Base-by-base conservation (phyloP, 73 alveolate species). In the Loxodes magnus region DNA sequence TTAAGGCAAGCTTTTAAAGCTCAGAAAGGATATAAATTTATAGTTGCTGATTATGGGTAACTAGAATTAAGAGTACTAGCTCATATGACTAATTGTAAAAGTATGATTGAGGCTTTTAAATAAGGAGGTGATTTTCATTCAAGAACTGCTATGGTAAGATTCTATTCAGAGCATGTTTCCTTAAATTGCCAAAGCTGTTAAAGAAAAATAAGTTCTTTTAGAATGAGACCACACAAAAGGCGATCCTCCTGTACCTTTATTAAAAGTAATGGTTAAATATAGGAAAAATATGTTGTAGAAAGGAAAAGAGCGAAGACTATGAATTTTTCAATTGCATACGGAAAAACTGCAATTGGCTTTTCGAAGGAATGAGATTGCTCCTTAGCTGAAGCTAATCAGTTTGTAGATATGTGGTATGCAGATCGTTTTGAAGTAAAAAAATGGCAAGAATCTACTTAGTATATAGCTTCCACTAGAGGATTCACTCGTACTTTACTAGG, bases 1-100 rank as follows among this genome's bases (percentile, higher is more conserved):
- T 82, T 86, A 10, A 72, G 98, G 48, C 56, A 71, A 28, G 88
- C 90, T 2, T 74, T 87, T 43, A 52, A 64, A 2, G 95, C 97
- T 2, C 75, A 63, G 10, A 35, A 67, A 24, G 98, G 96, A 20
- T 50, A 53, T 14, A 77, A 70, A 25, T 74, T 86, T 16, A 75
- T 90, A 33, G 96, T 90, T 4, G 98, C 98, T 0, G 98, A 90
- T 56, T 90, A 90, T 64, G 98, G 96, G 4, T 76, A 90, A 66
- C 79, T 90, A 35, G 98, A 90, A 57, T 82, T 90, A 5, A 75
- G 98, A 44, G 67, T 88, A 25, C 78, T 89, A 17, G 98, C 98
- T 1, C 98, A 89, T 56, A 67, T 89, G 92, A 66, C 98, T 2
- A 67, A 81, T 30, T 89, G 96, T 54, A 56, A 51, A 31, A 64